Percentiles rank a stretch among this genome's conserved stretches.
Evolutionary conservation across 2,329 filamentous ascomycete genomes (phyloP).

Genomic region (Paecilomyces sp.): DNA sequence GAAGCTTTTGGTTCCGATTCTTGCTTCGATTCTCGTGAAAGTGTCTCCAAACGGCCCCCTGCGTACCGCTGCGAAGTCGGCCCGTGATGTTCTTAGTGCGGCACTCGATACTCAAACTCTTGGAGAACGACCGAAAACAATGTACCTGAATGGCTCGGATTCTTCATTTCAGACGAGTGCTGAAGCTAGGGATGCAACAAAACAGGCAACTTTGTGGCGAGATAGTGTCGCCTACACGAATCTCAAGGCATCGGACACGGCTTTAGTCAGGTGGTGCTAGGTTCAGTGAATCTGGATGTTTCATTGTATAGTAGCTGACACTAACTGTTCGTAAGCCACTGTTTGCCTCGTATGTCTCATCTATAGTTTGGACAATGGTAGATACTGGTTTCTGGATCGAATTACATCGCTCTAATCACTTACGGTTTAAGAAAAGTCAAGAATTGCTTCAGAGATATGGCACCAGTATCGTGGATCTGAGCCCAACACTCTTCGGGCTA

Average conservation of each 20-base stretch:
- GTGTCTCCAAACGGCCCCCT: neutral
- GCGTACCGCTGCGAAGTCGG: neutral
- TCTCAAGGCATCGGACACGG: neutral
- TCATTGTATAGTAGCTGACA: too few relatives aligned
- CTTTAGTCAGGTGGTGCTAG: neutral
- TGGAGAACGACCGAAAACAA: neutral
- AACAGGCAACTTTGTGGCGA: constrained; percentile 4
- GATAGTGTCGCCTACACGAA: constrained; percentile 2
- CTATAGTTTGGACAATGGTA: too few relatives aligned
- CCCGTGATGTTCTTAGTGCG: neutral
- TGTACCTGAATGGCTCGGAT: constrained; percentile 4
- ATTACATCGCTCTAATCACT: too few relatives aligned
- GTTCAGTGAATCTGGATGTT: too few relatives aligned
- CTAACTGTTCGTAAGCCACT: too few relatives aligned
- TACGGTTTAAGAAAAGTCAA: too few relatives aligned
- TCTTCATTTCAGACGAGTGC: constrained; percentile 2
- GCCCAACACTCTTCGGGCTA: too few relatives aligned
- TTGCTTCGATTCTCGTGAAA: neutral
- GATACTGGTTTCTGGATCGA: too few relatives aligned
- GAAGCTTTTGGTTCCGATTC: neutral
- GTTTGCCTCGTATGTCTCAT: too few relatives aligned
- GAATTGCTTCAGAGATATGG: too few relatives aligned
- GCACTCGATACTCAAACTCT: neutral
- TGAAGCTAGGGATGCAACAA: constrained; percentile 2
- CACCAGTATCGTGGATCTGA: too few relatives aligned